These are phyloP conservation scores for Diaporthe velutina DNA, from an alignment of 2,329 filamentous ascomycete species.

Conservation along the genomic window DNA sequence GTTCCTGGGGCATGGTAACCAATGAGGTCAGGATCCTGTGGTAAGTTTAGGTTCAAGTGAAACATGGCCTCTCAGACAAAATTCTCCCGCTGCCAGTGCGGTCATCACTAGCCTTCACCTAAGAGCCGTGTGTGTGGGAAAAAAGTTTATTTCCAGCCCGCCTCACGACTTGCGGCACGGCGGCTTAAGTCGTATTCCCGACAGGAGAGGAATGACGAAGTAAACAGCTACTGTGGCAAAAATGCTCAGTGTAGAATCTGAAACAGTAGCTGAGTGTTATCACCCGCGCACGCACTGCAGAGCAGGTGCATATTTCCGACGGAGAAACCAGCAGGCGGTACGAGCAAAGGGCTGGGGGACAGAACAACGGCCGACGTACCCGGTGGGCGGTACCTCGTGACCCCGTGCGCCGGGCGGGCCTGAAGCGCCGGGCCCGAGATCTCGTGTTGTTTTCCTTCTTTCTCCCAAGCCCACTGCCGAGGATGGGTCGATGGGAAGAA, in stretches of 20 bases:
- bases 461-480: neutral
- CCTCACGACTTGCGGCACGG: neutral
- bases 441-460: slow-evolving; percentile 10
- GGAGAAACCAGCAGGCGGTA: slow-evolving; percentile 11
- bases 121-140: neutral
- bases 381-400: slow-evolving; percentile 3
- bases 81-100: slow-evolving; percentile 24
- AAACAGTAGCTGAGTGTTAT: slow-evolving; percentile 4
- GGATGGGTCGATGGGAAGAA: slow-evolving; percentile 5
- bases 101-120: neutral
- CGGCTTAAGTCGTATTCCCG: neutral
- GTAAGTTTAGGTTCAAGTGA: slow-evolving; percentile 22
- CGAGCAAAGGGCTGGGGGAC: neutral
- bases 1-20: slow-evolving; percentile 17
- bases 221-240: slow-evolving; percentile 22
- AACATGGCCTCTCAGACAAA: slow-evolving; percentile 8
- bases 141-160: neutral
- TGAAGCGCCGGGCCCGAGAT: slow-evolving; percentile 23
- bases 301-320: neutral
- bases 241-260: neutral
- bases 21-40: slow-evolving; percentile 13
- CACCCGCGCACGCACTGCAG: neutral
- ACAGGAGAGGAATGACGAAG: neutral
- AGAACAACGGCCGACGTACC: slow-evolving; percentile 23
- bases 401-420: slow-evolving; percentile 13